phyloP scores from a whole-genome alignment of 2,329 filamentous ascomycete species.

The Acarospora socialis region DNA sequence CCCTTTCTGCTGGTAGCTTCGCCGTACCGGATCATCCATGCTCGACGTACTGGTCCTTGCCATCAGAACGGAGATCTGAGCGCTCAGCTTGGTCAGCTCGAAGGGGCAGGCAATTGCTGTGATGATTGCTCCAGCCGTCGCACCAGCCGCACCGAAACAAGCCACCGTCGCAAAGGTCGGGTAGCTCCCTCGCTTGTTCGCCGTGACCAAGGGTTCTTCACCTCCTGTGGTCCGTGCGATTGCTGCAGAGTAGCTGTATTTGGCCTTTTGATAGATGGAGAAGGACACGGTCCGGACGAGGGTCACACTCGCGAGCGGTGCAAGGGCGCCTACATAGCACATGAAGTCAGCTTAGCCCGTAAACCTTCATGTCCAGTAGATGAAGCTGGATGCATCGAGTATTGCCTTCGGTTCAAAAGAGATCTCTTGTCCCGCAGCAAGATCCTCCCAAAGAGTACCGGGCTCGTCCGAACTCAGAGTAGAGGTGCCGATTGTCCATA shows the following conservation, averaged over 20 bases:
- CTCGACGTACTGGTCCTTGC: constrained; percentile 42
- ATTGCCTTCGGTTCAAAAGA: too few relatives aligned
- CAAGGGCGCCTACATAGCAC: constrained; percentile 47
- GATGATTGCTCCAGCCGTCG: constrained; percentile 64
- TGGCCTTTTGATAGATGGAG: constrained; percentile 64
- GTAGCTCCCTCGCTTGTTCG: constrained; percentile 54
- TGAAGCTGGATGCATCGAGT: too few relatives aligned
- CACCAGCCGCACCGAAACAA: constrained; percentile 66
- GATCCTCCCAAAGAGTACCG: too few relatives aligned
- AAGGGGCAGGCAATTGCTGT: constrained; percentile 75
- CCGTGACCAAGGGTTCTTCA: constrained; percentile 57
- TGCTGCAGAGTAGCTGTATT: constrained; percentile 57
- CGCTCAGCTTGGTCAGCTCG: constrained; percentile 77
- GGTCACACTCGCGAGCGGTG: constrained; percentile 67
- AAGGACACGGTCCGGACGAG: constrained; percentile 65
- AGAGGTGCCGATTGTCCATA: too few relatives aligned
- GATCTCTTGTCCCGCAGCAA: too few relatives aligned
- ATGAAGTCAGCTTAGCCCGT: constrained; percentile 11
- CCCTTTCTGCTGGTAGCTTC: constrained; percentile 63
- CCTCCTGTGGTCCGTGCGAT: constrained; percentile 49
- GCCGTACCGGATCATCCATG: constrained; percentile 18
- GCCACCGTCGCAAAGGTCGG: constrained; percentile 59
- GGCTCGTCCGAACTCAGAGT: too few relatives aligned
- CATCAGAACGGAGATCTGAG: constrained; percentile 69
- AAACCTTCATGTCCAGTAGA: too few relatives aligned